Conservation (phyloP, 2,329 filamentous ascomycete species). For the Dactylellina drechsleri region DNA sequence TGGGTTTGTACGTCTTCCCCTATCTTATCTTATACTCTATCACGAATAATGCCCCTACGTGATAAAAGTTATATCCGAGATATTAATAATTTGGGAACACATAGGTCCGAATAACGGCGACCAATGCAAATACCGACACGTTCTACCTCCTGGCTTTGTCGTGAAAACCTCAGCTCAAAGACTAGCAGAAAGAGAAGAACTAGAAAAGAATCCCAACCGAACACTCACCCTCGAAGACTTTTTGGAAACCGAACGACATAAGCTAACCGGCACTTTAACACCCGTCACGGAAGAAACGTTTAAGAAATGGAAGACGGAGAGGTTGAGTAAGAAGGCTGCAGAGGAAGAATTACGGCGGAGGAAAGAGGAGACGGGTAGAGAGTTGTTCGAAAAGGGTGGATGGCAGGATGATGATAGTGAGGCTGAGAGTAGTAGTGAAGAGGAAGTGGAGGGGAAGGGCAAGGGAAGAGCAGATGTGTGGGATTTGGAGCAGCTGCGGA, state of each 20-base stretch:
- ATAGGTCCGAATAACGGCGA: constrained; percentile 83
- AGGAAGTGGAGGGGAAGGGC: constrained; percentile 62
- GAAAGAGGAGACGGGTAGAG: constrained; percentile 94
- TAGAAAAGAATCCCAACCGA: constrained; percentile 94
- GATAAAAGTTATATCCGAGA: background rate
- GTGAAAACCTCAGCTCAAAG: constrained; percentile 98
- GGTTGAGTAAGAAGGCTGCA: constrained; percentile 92
- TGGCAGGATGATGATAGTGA: constrained; percentile 77
- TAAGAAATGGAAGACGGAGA: constrained; percentile 95
- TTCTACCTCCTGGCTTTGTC: constrained; percentile 93
- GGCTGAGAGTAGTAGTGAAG: constrained; percentile 68
- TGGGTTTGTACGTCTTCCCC: constrained; percentile 74
- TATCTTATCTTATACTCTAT: background rate
- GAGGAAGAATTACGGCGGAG: constrained; percentile 89
- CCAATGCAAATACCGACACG: constrained; percentile 98
- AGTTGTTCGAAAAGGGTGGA: constrained; percentile 95
- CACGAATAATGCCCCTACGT: background rate
- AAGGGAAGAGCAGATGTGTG: constrained; percentile 65
- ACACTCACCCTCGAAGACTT: constrained; percentile 97
- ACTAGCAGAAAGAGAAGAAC: constrained; percentile 90
- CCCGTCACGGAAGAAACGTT: constrained; percentile 93
- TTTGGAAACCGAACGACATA: constrained; percentile 93
- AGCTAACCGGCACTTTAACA: constrained; percentile 88
- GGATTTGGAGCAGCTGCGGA: constrained; percentile 83
- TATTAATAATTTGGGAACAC: background rate